Evolutionary conservation across 202 grass and related monocot genomes (phyloP).

Genomic region (Tripidium arundinaceum): DNA sequence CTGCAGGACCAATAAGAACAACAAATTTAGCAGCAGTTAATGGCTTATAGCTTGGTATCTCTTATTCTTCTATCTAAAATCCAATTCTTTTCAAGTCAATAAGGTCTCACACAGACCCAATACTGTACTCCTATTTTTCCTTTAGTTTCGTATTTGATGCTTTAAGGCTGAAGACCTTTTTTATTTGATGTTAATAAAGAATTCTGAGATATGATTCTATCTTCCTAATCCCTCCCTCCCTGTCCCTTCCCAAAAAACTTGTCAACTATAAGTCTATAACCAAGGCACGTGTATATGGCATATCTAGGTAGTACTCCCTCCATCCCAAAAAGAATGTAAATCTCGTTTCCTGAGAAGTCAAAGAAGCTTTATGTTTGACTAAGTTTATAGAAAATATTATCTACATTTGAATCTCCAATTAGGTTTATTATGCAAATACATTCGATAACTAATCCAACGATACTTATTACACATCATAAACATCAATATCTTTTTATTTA

Average conservation of each 20-base stretch:
- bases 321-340: too few species aligned
- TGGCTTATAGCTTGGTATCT: neutral
- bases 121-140: neutral
- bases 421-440: too few species aligned
- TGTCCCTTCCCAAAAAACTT: neutral
- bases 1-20: constrained; percentile 48
- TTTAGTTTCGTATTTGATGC: neutral
- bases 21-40: constrained; percentile 27
- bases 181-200: neutral
- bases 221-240: neutral
- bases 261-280: neutral
- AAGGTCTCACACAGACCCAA: neutral
- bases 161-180: neutral
- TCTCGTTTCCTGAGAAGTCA: too few species aligned
- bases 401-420: too few species aligned
- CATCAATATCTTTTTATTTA: too few species aligned
- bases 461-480: too few species aligned
- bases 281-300: neutral
- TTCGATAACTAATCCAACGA: too few species aligned
- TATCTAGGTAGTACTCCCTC: too few species aligned
- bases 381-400: too few species aligned
- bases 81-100: constrained; percentile 1
- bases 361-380: too few species aligned
- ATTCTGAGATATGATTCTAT: neutral
- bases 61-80: neutral